Conservation (phyloP, 2,329 filamentous ascomycete species). For the Tricladium varicosporioides region DNA sequence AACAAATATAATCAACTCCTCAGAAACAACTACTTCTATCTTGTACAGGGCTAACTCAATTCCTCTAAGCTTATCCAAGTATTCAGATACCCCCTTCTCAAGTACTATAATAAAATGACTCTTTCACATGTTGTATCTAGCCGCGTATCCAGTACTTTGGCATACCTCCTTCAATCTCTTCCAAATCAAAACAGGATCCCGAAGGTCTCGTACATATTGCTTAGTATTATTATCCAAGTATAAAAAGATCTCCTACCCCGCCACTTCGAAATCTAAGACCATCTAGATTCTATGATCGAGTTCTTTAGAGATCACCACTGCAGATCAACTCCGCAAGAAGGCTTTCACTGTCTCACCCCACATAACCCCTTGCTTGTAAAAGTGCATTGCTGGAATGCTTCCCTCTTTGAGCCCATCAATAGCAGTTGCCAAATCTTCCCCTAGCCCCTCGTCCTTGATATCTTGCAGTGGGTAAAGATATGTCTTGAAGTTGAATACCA, state of each 20-base stretch:
- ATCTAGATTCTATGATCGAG: no score
- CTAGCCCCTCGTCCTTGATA: slow-evolving; percentile 52
- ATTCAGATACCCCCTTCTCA: not conserved
- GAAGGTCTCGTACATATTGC: not conserved
- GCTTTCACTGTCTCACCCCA: slow-evolving; percentile 11
- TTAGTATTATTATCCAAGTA: not conserved
- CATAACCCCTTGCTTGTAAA: slow-evolving; percentile 47
- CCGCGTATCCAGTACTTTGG: not conserved
- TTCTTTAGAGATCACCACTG: no score
- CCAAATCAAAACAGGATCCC: not conserved
- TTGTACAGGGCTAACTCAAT: no score
- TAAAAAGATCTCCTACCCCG: no score
- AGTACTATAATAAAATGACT: not conserved
- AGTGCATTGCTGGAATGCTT: slow-evolving; percentile 52
- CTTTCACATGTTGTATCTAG: not conserved
- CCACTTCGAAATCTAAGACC: no score
- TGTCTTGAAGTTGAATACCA: slow-evolving; percentile 60
- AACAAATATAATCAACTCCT: no score
- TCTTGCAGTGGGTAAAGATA: slow-evolving; percentile 53
- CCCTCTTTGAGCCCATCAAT: slow-evolving; percentile 56
- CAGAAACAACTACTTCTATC: no score
- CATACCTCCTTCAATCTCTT: not conserved
- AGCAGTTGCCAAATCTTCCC: slow-evolving; percentile 48
- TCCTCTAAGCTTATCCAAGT: not conserved
- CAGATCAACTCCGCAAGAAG: slow-evolving; percentile 12